Evolutionary conservation across 805 yeast genomes (phyloP).

Genomic region (Starmera caribaea): DNA sequence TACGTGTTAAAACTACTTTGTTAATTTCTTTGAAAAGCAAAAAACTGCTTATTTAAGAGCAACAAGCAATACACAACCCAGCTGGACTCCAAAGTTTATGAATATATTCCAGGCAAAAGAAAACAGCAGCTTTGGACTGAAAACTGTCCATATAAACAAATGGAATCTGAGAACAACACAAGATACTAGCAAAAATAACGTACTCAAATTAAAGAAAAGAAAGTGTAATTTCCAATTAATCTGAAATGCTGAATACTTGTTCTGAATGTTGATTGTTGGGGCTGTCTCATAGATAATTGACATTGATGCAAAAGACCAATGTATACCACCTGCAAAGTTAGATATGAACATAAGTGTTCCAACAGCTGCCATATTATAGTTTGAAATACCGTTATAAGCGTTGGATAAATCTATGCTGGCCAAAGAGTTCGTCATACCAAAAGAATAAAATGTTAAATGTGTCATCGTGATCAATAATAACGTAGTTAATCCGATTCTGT

Average conservation of each 20-base stretch:
- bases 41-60: neutral
- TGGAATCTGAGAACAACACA: constrained; percentile 75
- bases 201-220: constrained; percentile 49
- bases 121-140: constrained; percentile 84
- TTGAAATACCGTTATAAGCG: constrained; percentile 80
- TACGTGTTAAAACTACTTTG: too few relatives aligned
- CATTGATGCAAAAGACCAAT: constrained; percentile 53
- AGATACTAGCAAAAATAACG: constrained; percentile 50
- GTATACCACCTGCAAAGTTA: constrained; percentile 82
- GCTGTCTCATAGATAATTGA: constrained; percentile 27
- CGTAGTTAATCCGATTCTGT: constrained; percentile 6
- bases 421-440: constrained; percentile 87
- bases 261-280: constrained; percentile 5
- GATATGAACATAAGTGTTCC: constrained; percentile 72
- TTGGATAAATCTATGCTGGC: constrained; percentile 87
- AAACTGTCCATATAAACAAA: constrained; percentile 94
- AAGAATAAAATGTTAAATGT: constrained; percentile 70
- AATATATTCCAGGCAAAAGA: constrained; percentile 65
- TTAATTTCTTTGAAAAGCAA: too few relatives aligned
- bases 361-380: constrained; percentile 60
- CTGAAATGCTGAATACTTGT: constrained; percentile 22
- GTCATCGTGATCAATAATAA: constrained; percentile 41
- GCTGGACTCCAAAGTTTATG: constrained; percentile 28
- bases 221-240: constrained; percentile 13
- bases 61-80: constrained; percentile 2